Evolutionary conservation across 164 flowering plant genomes (phyloP).

Genomic region (Magnolia sinica): DNA sequence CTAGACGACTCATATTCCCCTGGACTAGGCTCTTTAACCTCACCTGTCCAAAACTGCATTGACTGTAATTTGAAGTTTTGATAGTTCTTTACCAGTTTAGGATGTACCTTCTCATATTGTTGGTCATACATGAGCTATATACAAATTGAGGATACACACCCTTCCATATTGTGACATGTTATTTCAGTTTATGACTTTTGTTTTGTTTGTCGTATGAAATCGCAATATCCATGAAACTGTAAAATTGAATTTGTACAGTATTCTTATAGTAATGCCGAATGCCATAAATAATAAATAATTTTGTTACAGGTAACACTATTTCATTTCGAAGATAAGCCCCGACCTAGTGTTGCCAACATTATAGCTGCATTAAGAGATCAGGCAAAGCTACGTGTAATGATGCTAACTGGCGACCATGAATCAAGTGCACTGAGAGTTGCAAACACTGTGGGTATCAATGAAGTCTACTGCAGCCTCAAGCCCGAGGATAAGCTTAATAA

Average conservation of each 20-base stretch:
- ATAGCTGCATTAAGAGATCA: conserved; percentile 50
- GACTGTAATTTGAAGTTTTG: too few relatives aligned
- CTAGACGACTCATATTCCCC: too few relatives aligned
- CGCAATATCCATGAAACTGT: background rate
- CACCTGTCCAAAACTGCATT: too few relatives aligned
- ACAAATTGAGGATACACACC: background rate
- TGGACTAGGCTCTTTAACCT: too few relatives aligned
- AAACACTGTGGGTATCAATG: conserved; percentile 76
- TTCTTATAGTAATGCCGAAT: background rate
- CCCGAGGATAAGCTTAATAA: conserved; percentile 97
- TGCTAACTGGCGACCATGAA: conserved; percentile 96
- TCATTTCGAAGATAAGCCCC: conserved; percentile 93
- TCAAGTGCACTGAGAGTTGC: conserved; percentile 94
- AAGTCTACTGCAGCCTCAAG: conserved; percentile 76
- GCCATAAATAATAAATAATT: background rate
- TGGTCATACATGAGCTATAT: background rate
- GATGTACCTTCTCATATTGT: background rate
- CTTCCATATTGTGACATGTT: background rate
- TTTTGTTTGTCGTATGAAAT: background rate
- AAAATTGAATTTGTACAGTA: background rate
- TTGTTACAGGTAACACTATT: conserved; percentile 72
- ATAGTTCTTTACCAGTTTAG: too few relatives aligned
- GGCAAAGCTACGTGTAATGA: conserved; percentile 75
- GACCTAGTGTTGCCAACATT: conserved; percentile 69
- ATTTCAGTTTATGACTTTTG: too few relatives aligned